These are phyloP conservation scores for Bipolaris gigantea DNA, from an alignment of 2,329 filamentous ascomycete species.

Conservation along the genomic window DNA sequence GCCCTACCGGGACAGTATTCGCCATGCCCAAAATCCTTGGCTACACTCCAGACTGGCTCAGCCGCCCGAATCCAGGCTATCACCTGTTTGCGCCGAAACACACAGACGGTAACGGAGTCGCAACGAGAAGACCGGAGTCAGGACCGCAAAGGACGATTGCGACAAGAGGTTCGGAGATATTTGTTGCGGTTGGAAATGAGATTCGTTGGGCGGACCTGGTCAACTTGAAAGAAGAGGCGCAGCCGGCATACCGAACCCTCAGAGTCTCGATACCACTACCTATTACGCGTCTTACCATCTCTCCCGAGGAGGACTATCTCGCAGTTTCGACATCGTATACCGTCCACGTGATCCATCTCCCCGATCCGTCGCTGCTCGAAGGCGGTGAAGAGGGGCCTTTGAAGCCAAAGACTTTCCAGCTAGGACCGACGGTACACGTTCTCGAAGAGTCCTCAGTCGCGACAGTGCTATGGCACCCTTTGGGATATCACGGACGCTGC, in stretches of 20 bases:
- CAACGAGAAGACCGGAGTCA: conserved; percentile 28
- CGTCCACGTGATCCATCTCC: conserved; percentile 83
- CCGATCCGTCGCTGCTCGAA: conserved; percentile 75
- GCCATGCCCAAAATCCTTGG: conserved; percentile 84
- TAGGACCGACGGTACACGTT: conserved; percentile 92
- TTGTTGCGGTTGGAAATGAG: conserved; percentile 84
- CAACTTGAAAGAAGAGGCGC: conserved; percentile 66
- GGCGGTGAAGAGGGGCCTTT: conserved; percentile 67
- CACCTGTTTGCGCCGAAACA: conserved; percentile 68
- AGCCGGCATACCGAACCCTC: conserved; percentile 54
- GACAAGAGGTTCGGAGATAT: conserved; percentile 80
- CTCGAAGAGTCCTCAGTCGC: conserved; percentile 79
- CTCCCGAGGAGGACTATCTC: conserved; percentile 77
- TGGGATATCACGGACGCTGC: conserved; percentile 78
- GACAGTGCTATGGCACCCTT: conserved; percentile 87
- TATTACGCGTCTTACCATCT: conserved; percentile 83
- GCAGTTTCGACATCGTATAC: conserved; percentile 87
- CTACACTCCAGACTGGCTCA: conserved; percentile 87
- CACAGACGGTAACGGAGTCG: conserved; percentile 36
- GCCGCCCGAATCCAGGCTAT: conserved; percentile 74
- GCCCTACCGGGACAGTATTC: not conserved
- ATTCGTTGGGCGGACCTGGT: conserved; percentile 88
- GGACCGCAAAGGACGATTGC: conserved; percentile 68
- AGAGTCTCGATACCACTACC: conserved; percentile 76
- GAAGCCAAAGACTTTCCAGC: conserved; percentile 81